phyloP scores from a whole-genome alignment of 805 yeast genomes.

The Pichia kluyveri region DNA sequence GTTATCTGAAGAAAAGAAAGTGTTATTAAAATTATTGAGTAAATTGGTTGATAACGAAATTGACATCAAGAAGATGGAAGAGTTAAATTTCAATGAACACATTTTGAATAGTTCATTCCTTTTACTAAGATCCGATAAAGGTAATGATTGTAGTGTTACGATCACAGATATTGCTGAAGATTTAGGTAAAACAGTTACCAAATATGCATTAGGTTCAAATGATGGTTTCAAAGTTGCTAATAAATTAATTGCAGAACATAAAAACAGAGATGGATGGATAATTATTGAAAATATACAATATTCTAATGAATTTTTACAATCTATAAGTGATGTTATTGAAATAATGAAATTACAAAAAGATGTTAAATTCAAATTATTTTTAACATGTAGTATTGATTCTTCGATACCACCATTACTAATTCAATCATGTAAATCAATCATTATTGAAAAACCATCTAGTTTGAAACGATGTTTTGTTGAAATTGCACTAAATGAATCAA shows the following conservation, averaged over 20 bases:
- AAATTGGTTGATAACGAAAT: background rate
- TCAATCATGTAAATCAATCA: conserved; percentile 43
- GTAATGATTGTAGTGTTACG: conserved; percentile 56
- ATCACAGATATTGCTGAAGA: conserved; percentile 37
- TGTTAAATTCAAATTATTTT: conserved; percentile 43
- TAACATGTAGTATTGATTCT: conserved; percentile 49
- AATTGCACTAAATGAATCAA: conserved; percentile 18
- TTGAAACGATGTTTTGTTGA: conserved; percentile 36
- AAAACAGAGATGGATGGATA: conserved; percentile 56
- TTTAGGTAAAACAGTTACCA: conserved; percentile 21
- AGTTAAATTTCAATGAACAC: conserved; percentile 16
- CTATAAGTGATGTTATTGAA: conserved; percentile 39
- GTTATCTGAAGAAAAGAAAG: conserved; percentile 33
- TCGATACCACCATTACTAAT: conserved; percentile 48
- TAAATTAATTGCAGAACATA: conserved; percentile 37
- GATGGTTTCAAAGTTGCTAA: conserved; percentile 57
- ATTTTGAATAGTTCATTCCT: conserved; percentile 29
- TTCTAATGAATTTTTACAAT: conserved; percentile 54
- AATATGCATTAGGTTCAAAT: conserved; percentile 65
- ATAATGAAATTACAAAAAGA: conserved; percentile 16
- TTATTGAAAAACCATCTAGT: conserved; percentile 58
- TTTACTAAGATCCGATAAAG: conserved; percentile 49
- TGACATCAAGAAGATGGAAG: background rate
- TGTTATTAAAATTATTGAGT: conserved; percentile 29
- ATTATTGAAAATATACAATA: conserved; percentile 75